Base-by-base conservation (phyloP, 768 basidiomycete genomes). In the Sistotremastrum suecicum region DNA sequence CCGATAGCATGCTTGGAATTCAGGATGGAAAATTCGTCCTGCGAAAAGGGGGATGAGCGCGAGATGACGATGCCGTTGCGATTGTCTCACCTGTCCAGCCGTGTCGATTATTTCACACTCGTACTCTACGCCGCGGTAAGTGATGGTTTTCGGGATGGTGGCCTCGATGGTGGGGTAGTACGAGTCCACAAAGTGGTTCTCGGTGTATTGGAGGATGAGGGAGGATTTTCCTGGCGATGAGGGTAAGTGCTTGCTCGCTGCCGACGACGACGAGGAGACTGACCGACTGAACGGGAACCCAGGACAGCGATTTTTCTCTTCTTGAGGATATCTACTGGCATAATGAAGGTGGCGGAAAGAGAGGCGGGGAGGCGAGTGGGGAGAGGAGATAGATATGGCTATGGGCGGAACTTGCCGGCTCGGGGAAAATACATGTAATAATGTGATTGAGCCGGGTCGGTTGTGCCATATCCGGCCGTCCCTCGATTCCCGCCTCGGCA, bases 71-170 rank as follows among this genome's bases (percentile, higher is more conserved):
- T 44, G 30, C 12, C n/a, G 10, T 7, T 40, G 36, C 41, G 10
- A 39, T 28, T 42, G 37, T 60, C 76, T 52, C 47, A 88, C 91
- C 78, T 97, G 94, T 31, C 94, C 94, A 43, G 94, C 94, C 51
- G 90, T 94, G 62, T 98, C 94, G 55, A 97, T 88, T 66, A 98
- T 92, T 65, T 94, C 90, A 65, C 91, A 92, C 50, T 90, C 83
- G 57, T 91, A 98, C 57, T 92, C 88, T 33, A 81, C 72, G 42
- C 91, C 92, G 46, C 86, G 87, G 68, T 85, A 83, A 48, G 72
- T 75, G 57, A 98, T 78, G 49, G 72, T 80, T 71, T 94, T 95
- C 43, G 78, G 71, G 61, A 81, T 84, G 8, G 83, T 88, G 53
- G 72, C 78, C 64, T 97, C 92, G 58, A 94, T 94, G 43, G 91